These are phyloP conservation scores for Plasmodium vivax DNA, from an alignment of 169 alveolate genomes.

Conservation along the genomic window DNA sequence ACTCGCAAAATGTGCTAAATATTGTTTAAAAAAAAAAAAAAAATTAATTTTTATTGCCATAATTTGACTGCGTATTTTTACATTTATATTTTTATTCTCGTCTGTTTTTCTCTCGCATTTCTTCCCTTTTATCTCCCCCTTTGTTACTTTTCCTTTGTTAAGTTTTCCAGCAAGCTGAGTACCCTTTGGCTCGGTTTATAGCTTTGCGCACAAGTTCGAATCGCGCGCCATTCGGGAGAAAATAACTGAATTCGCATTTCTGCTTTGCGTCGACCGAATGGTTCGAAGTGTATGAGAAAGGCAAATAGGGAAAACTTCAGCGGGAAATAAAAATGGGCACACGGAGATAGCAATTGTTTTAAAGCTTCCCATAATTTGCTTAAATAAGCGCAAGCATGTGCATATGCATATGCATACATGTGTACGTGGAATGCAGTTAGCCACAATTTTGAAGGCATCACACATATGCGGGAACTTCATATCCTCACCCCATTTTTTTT, in stretches of 20 bases:
- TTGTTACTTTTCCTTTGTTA: not conserved
- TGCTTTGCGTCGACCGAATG: not conserved
- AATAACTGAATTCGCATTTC: not conserved
- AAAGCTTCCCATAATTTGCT: not conserved
- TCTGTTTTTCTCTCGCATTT: not conserved
- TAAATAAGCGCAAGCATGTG: not conserved
- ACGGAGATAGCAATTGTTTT: not conserved
- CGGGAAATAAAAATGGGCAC: not conserved
- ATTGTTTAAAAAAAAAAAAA: not conserved
- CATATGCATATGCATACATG: not conserved
- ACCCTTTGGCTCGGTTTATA: not conserved
- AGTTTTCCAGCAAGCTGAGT: not conserved
- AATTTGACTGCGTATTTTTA: not conserved
- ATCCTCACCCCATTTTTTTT: not conserved
- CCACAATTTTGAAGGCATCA: not conserved
- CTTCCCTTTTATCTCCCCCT: not conserved
- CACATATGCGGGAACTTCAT: slow-evolving; percentile 1
- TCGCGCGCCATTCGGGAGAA: not conserved
- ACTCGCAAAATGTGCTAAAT: not conserved
- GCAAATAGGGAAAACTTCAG: not conserved
- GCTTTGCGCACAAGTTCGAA: not conserved
- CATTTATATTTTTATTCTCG: not conserved
- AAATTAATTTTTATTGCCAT: not conserved
- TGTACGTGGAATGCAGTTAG: not conserved
- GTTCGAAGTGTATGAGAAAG: not conserved